Conservation (phyloP, 352 stramenopile species). For the Phytopythium mirpurense region DNA sequence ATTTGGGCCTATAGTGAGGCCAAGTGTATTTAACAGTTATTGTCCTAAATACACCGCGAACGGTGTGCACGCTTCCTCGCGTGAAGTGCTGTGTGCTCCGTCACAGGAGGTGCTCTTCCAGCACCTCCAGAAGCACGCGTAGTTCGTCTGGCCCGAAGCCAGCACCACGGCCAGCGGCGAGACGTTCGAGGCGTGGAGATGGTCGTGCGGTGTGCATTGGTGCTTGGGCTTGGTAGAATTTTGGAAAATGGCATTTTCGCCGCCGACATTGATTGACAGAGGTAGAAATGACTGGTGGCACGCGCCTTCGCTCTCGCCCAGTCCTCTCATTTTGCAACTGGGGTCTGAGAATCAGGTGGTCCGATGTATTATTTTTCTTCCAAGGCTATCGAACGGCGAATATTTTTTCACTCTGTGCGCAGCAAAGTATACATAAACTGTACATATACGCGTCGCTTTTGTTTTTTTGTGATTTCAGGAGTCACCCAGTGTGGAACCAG, state of each 20-base stretch:
- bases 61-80: too few species aligned
- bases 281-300: not conserved
- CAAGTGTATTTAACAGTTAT: too few species aligned
- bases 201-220: not conserved
- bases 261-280: not conserved
- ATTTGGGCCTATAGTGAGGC: too few species aligned
- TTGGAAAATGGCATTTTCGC: conserved; percentile 1
- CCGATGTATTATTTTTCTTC: conserved; percentile 2
- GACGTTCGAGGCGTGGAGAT: not conserved
- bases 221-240: not conserved
- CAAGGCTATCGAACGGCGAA: not conserved
- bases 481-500: not conserved
- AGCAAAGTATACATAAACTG: conserved; percentile 2
- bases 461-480: conserved; percentile 3
- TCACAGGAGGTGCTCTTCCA: not conserved
- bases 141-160: not conserved
- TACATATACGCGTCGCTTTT: conserved; percentile 3
- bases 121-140: not conserved
- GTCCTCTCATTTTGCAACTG: not conserved
- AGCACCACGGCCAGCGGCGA: not conserved
- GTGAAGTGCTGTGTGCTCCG: too few species aligned
- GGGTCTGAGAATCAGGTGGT: not conserved
- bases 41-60: too few species aligned
- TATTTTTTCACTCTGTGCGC: not conserved
- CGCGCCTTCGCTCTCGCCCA: not conserved